phyloP scores from a whole-genome alignment of 208 protist genomes.

The Trichomonas gallinae region DNA sequence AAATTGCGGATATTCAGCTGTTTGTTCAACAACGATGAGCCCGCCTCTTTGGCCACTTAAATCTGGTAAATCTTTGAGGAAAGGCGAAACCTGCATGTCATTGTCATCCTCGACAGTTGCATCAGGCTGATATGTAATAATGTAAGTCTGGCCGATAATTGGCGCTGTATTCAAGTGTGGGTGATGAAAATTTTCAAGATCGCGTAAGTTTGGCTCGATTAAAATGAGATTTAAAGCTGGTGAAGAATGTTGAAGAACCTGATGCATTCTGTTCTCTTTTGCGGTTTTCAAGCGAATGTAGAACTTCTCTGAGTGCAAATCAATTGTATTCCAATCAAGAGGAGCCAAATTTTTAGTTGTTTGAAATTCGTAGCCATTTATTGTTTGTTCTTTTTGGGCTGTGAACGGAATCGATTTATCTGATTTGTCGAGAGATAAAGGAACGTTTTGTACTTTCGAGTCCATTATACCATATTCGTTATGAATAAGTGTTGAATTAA shows the following conservation, averaged over 20 bases:
- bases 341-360: background rate
- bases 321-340: background rate
- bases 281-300: background rate
- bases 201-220: background rate
- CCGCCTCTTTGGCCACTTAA: background rate
- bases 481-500: background rate
- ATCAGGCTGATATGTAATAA: background rate
- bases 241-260: background rate
- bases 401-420: background rate
- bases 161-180: background rate
- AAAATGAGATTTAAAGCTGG: background rate
- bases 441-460: background rate
- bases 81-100: background rate
- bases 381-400: background rate
- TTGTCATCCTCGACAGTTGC: background rate
- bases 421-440: background rate
- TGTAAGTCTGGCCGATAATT: background rate
- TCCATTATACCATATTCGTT: background rate
- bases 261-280: background rate
- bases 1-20: background rate
- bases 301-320: background rate
- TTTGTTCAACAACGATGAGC: background rate
- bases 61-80: background rate
- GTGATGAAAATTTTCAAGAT: slow-evolving; percentile 20
- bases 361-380: background rate